Percentiles rank a stretch among this genome's conserved stretches.
Conservation (phyloP, 2,329 filamentous ascomycete genomes). For the Pseudogymnoascus sp. region DNA sequence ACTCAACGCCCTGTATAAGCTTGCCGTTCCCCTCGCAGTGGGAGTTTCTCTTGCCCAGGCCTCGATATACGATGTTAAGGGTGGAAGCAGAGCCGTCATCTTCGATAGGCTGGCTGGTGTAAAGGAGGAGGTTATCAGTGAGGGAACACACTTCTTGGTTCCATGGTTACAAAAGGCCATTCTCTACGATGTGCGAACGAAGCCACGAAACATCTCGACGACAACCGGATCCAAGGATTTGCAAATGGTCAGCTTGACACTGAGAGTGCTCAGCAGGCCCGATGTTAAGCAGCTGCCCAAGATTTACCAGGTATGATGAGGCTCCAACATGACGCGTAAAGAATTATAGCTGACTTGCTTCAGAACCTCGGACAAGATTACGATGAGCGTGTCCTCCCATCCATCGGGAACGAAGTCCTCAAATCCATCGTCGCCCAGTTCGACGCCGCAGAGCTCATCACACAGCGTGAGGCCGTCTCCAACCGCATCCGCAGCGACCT, state of each 20-base stretch:
- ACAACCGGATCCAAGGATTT: constrained; percentile 98
- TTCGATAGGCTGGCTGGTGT: constrained; percentile 92
- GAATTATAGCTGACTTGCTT: neutral
- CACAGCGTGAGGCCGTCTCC: constrained; percentile 92
- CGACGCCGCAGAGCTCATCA: constrained; percentile 97
- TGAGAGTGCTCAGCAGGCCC: constrained; percentile 89
- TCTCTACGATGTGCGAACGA: constrained; percentile 94
- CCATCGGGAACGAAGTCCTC: constrained; percentile 98
- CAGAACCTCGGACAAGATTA: constrained; percentile 97
- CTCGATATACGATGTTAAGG: constrained; percentile 94
- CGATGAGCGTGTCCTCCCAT: constrained; percentile 95
- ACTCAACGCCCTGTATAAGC: constrained; percentile 56
- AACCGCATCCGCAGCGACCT: constrained; percentile 91
- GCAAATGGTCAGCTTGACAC: constrained; percentile 98
- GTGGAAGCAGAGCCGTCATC: constrained; percentile 91
- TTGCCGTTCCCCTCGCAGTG: constrained; percentile 66
- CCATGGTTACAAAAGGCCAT: constrained; percentile 95
- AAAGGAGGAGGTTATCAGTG: constrained; percentile 84
- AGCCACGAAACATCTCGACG: constrained; percentile 93
- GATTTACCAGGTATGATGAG: constrained; percentile 81
- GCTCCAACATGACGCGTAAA: neutral
- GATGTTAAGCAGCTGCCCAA: constrained; percentile 89
- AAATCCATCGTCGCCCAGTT: constrained; percentile 98
- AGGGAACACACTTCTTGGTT: constrained; percentile 93
- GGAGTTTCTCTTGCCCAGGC: constrained; percentile 63